Base-by-base conservation (phyloP, 768 basidiomycete species). In the Amanita rimosa region DNA sequence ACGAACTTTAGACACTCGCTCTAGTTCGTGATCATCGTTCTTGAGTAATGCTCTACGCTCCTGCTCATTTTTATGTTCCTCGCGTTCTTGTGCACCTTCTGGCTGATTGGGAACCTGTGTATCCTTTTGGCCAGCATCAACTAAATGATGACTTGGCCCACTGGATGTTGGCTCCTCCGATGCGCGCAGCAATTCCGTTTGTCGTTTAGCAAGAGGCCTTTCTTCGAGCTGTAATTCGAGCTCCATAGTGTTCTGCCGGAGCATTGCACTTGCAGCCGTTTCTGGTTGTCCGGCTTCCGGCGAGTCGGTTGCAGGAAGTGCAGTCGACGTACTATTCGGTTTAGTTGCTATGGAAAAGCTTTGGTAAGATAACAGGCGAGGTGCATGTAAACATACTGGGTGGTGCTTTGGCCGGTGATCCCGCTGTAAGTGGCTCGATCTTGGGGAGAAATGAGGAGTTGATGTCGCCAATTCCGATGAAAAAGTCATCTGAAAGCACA, bases 401-500 rank as follows among this genome's bases (percentile, higher is more conserved):
- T 39, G 63, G 48, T 37, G 58, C 58, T 49, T 55, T 50, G 24
- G 61, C 62, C 16, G 65, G 58, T 26, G 64, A 50, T 8, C 66
- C 50, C 49, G 73, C 63, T 36, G 72, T 64, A 49, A 80, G 53
- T 27, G 82, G 71, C 53, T 82, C 74, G 44, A 82, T 57, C 64
- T 91, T 91, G 26, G 93, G 93, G 16, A 96, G 72, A 66, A 95
- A 94, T 0, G 92, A 76, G 4, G 90, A 89, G 62, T 99, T 99
- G 64, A 99, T 99, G 66, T 99, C 96, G 44, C 96, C 96, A 54
- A 95, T 97, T 13, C 94, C 94, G 51, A 96, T 75, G 60, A 97
- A 99, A 67, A 99, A 99, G 60, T 98, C 95, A 58, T 94, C 95
- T 97, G 56, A 33, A 34, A 44, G 34, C 33, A 34, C 11, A 17